Evolutionary conservation across 441 rosid genomes (phyloP).

Genomic region (Flueggea neowawraea): DNA sequence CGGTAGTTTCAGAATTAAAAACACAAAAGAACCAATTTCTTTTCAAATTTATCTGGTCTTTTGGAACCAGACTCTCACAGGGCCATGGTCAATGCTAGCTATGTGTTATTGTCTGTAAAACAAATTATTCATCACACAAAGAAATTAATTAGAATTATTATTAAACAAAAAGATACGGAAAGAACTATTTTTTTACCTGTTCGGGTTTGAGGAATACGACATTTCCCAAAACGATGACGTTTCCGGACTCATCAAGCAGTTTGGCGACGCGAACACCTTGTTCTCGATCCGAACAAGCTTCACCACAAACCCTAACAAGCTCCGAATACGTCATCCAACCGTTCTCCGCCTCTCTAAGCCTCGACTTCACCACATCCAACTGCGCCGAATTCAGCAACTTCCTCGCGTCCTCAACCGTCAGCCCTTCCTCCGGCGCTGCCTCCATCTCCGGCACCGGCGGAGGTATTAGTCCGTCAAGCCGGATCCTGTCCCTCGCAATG

Average conservation of each 20-base stretch:
- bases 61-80: slow-evolving; percentile 30
- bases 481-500: slow-evolving; percentile 49
- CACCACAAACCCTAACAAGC: slow-evolving; percentile 55
- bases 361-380: slow-evolving; percentile 64
- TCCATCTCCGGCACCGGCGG: slow-evolving; percentile 17
- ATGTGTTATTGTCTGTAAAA: slow-evolving; percentile 29
- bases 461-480: slow-evolving; percentile 50
- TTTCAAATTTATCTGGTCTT: slow-evolving; percentile 19
- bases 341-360: slow-evolving; percentile 50
- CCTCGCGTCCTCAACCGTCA: slow-evolving; percentile 67
- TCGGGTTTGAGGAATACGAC: slow-evolving; percentile 69
- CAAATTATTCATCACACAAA: slow-evolving; percentile 3
- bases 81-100: slow-evolving; percentile 21
- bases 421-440: slow-evolving; percentile 13
- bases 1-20: slow-evolving; percentile 24
- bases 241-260: slow-evolving; percentile 74
- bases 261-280: slow-evolving; percentile 48
- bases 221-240: slow-evolving; percentile 70
- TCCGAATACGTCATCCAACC: slow-evolving; percentile 58
- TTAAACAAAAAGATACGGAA: background rate
- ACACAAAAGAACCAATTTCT: background rate
- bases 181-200: slow-evolving; percentile 47
- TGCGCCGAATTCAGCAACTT: slow-evolving; percentile 70
- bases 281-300: slow-evolving; percentile 60
- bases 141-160: background rate